Evolutionary conservation across 371 early-diverging fungal genomes (phyloP).

Genomic region (Mortierella sp.): DNA sequence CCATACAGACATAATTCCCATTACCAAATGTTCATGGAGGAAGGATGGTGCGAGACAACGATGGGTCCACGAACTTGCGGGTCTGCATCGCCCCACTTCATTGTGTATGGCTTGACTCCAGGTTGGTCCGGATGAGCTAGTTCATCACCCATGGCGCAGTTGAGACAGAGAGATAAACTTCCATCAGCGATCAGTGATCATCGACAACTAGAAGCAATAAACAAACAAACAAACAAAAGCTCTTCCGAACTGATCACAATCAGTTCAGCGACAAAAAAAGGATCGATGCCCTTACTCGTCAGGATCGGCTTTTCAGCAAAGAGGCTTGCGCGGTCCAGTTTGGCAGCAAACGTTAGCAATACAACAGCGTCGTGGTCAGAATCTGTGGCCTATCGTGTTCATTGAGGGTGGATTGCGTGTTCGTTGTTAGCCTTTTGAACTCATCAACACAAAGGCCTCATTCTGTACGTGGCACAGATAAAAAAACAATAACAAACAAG

Average conservation of each 20-base stretch:
- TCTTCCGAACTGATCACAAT: background rate
- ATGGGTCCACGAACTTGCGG: slow-evolving; percentile 89
- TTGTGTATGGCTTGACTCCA: slow-evolving; percentile 84
- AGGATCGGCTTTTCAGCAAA: slow-evolving; percentile 22
- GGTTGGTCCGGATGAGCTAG: slow-evolving; percentile 87
- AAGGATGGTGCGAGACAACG: slow-evolving; percentile 85
- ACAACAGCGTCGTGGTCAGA: slow-evolving; percentile 44
- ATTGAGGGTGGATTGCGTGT: background rate
- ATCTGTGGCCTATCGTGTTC: slow-evolving; percentile 20
- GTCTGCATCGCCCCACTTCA: slow-evolving; percentile 86
- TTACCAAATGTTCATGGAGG: slow-evolving; percentile 80
- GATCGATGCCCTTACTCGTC: slow-evolving; percentile 17
- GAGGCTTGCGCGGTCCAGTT: slow-evolving; percentile 1
- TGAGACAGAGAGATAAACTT: background rate
- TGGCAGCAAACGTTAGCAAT: slow-evolving; percentile 20
- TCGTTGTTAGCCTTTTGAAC: no score
- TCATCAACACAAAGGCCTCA: background rate
- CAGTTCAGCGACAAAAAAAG: background rate
- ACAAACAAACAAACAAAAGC: background rate
- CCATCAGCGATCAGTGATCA: background rate
- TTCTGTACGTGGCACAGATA: background rate
- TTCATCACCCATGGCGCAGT: background rate
- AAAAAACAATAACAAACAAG: no score
- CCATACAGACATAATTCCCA: background rate
- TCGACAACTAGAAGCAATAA: background rate